Conservation (phyloP, 73 alveolate species). For the Paramecium tetraurelia region DNA sequence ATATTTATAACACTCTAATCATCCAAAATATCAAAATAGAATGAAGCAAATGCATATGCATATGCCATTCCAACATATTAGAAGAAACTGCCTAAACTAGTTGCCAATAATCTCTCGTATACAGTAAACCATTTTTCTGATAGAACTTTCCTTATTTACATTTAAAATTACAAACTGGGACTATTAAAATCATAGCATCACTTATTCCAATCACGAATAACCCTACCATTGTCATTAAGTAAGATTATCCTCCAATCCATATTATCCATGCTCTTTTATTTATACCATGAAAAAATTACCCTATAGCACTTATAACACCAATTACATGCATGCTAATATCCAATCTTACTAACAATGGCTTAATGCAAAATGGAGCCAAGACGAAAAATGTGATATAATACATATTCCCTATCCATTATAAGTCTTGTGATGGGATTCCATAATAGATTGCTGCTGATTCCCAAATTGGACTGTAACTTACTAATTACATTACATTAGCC, state of each 20-base stretch:
- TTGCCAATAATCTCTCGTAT: not conserved
- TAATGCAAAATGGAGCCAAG: not conserved
- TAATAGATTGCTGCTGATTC: not conserved
- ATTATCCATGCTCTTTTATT: not conserved
- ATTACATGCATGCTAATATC: not conserved
- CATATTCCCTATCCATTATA: not conserved
- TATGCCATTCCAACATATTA: not conserved
- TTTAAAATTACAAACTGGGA: not conserved
- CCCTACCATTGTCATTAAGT: not conserved
- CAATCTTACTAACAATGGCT: not conserved
- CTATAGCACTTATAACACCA: not conserved
- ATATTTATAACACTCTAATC: not conserved
- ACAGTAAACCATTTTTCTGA: not conserved
- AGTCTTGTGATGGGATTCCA: not conserved
- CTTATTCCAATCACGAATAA: not conserved
- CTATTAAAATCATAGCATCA: not conserved
- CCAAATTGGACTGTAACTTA: not conserved
- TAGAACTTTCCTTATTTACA: not conserved
- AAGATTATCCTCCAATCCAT: not conserved
- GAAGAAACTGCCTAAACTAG: not conserved
- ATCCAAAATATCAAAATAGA: not conserved
- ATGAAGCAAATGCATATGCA: not conserved
- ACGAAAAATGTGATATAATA: constrained; percentile 1
- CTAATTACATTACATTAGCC: not conserved
- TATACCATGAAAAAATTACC: not conserved